A percentile compares a stretch with the other conserved stretches of the same genome.
Evolutionary conservation across 139 green algal genomes (phyloP).

Genomic region (Limnomonas spitsbergensis): DNA sequence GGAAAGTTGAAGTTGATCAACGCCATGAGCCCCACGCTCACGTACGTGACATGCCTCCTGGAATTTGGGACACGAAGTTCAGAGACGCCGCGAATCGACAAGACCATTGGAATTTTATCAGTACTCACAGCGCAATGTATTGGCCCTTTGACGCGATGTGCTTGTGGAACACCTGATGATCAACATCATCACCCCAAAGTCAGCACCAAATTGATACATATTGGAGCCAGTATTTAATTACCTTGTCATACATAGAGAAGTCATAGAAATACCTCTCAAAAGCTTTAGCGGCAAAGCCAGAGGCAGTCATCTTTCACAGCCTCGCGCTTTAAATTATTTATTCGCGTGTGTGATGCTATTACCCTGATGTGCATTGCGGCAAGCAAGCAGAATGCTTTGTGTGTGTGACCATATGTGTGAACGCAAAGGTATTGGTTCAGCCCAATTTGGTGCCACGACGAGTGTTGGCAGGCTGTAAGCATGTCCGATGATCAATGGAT

Average conservation of each 20-base stretch:
- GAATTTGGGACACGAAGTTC: background rate
- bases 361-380: no score
- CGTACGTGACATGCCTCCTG: conserved; percentile 46
- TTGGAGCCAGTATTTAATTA: conserved; percentile 15
- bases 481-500: conserved; percentile 27
- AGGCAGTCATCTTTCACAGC: conserved; percentile 20
- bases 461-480: no score
- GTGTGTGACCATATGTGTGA: no score
- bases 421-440: no score
- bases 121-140: conserved; percentile 43
- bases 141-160: conserved; percentile 34
- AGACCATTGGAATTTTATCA: background rate
- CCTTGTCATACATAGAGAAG: conserved; percentile 34
- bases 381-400: no score
- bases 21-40: conserved; percentile 17
- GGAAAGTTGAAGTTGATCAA: conserved; percentile 51
- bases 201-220: background rate
- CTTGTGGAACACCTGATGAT: conserved; percentile 29
- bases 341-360: no score
- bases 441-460: no score
- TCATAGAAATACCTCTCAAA: conserved; percentile 48
- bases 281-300: conserved; percentile 16
- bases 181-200: background rate
- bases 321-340: no score
- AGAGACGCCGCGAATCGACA: background rate